A percentile compares a stretch with the other conserved stretches of the same genome.
Conservation (phyloP, 1,284 basidiomycete species). For the Malassezia yamatoensis region DNA sequence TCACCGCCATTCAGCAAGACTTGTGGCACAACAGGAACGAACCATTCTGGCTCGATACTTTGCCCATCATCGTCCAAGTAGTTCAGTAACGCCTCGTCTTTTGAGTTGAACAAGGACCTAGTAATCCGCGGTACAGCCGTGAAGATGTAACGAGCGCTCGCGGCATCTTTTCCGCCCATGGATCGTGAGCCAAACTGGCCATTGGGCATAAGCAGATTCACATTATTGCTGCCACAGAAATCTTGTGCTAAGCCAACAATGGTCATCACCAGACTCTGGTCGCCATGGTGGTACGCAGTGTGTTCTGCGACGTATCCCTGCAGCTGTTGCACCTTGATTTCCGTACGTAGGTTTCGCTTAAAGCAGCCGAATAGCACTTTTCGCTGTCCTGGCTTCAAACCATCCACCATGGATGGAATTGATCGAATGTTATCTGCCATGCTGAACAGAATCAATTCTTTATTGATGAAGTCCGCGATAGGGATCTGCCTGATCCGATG, state of each 20-base stretch:
- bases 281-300: constrained; percentile 94
- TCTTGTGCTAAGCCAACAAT: constrained; percentile 91
- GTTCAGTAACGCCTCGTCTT: constrained; percentile 74
- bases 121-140: constrained; percentile 72
- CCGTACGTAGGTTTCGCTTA: constrained; percentile 80
- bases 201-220: constrained; percentile 77
- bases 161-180: constrained; percentile 58
- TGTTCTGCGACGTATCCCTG: constrained; percentile 89
- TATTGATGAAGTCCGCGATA: constrained; percentile 92
- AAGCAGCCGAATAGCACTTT: constrained; percentile 95
- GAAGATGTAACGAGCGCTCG: constrained; percentile 92
- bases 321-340: constrained; percentile 94
- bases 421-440: constrained; percentile 97
- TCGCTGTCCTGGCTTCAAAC: constrained; percentile 95
- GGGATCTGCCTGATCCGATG: constrained; percentile 78
- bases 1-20: constrained; percentile 88
- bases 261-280: constrained; percentile 71
- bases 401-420: constrained; percentile 73
- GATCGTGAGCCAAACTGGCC: constrained; percentile 83
- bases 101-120: constrained; percentile 67
- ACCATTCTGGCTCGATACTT: constrained; percentile 86
- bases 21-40: constrained; percentile 79
- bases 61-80: constrained; percentile 80
- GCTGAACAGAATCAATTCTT: constrained; percentile 93
- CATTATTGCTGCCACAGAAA: constrained; percentile 90